phyloP scores from a whole-genome alignment of 306 rosid genomes.

The Vigna radiata region DNA sequence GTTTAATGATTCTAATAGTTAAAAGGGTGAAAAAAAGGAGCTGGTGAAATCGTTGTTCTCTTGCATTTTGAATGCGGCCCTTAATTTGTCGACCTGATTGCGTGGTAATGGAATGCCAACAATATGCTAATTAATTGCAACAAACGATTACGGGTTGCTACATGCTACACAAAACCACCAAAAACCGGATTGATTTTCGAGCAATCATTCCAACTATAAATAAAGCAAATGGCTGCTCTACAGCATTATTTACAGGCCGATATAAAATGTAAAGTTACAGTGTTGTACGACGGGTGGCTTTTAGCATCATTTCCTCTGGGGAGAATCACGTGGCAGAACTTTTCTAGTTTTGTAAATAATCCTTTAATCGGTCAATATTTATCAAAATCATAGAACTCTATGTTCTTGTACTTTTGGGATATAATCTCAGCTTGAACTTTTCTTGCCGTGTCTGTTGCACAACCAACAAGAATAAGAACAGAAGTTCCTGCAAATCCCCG shows the following conservation, averaged over 20 bases:
- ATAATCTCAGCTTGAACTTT: constrained; percentile 95
- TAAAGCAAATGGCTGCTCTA: constrained; percentile 24
- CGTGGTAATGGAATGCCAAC: background rate
- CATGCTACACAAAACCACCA: background rate
- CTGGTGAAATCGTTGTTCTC: background rate
- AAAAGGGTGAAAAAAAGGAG: background rate
- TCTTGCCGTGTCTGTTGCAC: constrained; percentile 96
- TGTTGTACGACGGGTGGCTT: background rate
- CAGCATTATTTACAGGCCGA: constrained; percentile 54
- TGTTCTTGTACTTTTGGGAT: constrained; percentile 93
- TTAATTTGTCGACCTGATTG: no score
- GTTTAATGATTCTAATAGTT: background rate
- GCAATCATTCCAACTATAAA: background rate
- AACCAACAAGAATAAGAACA: constrained; percentile 95
- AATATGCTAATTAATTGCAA: background rate
- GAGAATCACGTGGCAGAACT: background rate
- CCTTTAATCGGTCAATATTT: constrained; percentile 56
- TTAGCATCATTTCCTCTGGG: background rate
- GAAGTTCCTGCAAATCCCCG: constrained; percentile 98
- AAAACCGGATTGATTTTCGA: constrained; percentile 5
- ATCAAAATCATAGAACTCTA: constrained; percentile 84
- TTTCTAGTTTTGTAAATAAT: constrained; percentile 37
- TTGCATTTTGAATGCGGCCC: background rate
- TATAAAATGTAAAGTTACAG: constrained; percentile 29
- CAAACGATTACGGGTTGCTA: background rate